Percentiles rank a stretch among this genome's conserved stretches.
These are phyloP conservation scores for Kuraishia piskuri DNA, from an alignment of 805 yeast species.

Conservation along the genomic window DNA sequence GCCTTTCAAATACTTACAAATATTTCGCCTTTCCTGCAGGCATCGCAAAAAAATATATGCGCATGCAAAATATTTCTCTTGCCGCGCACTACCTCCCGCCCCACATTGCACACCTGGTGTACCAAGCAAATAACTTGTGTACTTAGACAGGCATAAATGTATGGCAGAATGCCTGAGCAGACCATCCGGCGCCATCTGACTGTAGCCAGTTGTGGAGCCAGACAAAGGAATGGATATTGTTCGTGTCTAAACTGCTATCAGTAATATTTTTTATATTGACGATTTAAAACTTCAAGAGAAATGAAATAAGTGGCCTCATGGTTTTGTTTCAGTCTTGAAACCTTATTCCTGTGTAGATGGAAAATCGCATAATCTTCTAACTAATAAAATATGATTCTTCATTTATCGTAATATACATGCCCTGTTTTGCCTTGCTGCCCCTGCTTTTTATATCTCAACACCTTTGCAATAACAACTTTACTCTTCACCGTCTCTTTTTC, in stretches of 20 bases:
- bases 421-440: too few relatives aligned
- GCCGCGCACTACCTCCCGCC: neutral
- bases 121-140: neutral
- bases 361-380: too few relatives aligned
- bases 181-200: too few relatives aligned
- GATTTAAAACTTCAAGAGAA: too few relatives aligned
- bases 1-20: neutral
- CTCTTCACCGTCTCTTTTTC: neutral
- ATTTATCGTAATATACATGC: neutral
- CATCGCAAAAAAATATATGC: neutral
- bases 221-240: too few relatives aligned
- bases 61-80: neutral
- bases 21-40: neutral
- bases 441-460: neutral
- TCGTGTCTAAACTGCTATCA: too few relatives aligned
- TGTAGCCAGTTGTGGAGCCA: too few relatives aligned
- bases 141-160: neutral
- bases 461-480: neutral
- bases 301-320: too few relatives aligned
- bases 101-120: neutral
- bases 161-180: neutral
- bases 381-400: too few relatives aligned
- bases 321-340: too few relatives aligned
- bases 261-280: too few relatives aligned
- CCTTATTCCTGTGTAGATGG: too few relatives aligned